These are phyloP conservation scores for Petunia secreta DNA, from an alignment of 257 asterid species.

Conservation along the genomic window DNA sequence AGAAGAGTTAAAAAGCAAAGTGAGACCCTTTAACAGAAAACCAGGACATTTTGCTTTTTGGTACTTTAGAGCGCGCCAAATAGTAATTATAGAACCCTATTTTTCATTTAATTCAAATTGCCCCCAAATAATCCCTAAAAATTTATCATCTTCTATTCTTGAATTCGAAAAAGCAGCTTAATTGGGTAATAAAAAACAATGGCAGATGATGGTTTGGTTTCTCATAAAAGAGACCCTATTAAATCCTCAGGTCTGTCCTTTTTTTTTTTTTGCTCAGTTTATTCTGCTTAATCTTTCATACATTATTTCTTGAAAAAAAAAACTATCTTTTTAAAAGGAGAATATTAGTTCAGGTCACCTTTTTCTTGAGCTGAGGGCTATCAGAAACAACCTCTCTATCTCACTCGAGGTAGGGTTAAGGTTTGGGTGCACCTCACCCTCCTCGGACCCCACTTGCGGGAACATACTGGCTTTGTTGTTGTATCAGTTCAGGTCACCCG, in stretches of 20 bases:
- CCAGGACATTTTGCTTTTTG: not conserved
- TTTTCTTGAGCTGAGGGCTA: not conserved
- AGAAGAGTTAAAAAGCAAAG: no score
- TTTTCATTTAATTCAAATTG: not conserved
- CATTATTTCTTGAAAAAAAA: not conserved
- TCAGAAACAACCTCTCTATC: no score
- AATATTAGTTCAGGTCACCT: no score
- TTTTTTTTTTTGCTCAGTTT: not conserved
- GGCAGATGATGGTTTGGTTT: conserved; percentile 70
- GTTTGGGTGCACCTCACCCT: no score
- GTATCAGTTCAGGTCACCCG: no score
- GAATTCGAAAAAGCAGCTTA: not conserved
- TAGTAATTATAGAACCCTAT: not conserved
- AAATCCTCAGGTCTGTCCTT: conserved; percentile 68
- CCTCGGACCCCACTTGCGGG: no score
- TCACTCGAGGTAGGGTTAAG: no score
- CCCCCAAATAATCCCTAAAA: not conserved
- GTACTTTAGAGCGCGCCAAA: not conserved
- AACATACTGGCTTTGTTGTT: no score
- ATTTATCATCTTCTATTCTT: conserved; percentile 11
- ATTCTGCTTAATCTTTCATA: not conserved
- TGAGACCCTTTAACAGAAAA: no score
- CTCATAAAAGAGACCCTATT: conserved; percentile 68
- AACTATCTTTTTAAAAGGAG: not conserved
- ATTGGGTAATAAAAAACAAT: conserved; percentile 32